A percentile compares a stretch with the other conserved stretches of the same genome.
Conservation (phyloP, 495 filamentous ascomycete genomes). For the Massariosphaeria phaeospora region DNA sequence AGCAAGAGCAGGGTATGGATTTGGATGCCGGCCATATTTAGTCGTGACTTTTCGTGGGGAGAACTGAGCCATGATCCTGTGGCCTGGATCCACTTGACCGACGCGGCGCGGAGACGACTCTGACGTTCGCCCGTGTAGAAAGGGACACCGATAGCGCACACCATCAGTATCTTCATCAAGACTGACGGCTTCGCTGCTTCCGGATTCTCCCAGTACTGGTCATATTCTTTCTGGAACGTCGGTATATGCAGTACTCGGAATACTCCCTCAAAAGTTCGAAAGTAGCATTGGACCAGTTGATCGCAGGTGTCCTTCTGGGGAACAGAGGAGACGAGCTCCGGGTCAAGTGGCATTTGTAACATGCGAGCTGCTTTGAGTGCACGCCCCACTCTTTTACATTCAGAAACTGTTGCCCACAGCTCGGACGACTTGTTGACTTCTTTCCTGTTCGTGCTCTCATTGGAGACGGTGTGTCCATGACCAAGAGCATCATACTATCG, state of each 20-base stretch:
- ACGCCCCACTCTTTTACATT: conserved; percentile 20
- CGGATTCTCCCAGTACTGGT: conserved; percentile 9
- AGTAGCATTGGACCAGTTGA: conserved; percentile 16
- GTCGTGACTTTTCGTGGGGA: conserved; percentile 9
- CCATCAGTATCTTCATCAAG: conserved; percentile 15
- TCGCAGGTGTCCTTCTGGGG: conserved; percentile 4
- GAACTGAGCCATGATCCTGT: conserved; percentile 9
- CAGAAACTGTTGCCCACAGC: conserved; percentile 4
- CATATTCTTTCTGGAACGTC: conserved; percentile 19
- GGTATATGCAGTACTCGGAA: conserved; percentile 22
- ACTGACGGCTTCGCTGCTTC: not conserved
- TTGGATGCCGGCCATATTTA: conserved; percentile 16
- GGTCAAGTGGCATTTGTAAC: not conserved
- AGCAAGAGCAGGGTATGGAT: conserved; percentile 18
- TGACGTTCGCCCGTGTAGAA: not conserved
- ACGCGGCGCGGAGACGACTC: not conserved
- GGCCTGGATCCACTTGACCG: conserved; percentile 13
- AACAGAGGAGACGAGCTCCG: not conserved
- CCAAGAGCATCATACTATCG: conserved; percentile 12
- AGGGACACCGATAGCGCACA: conserved; percentile 16
- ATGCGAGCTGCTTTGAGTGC: conserved; percentile 3
- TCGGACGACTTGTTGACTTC: conserved; percentile 8
- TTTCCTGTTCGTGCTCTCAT: not conserved
- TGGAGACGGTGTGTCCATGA: not conserved
- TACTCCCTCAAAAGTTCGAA: conserved; percentile 10